Conservation (phyloP, 495 filamentous ascomycete species). For the Penicillium maclennaniae region DNA sequence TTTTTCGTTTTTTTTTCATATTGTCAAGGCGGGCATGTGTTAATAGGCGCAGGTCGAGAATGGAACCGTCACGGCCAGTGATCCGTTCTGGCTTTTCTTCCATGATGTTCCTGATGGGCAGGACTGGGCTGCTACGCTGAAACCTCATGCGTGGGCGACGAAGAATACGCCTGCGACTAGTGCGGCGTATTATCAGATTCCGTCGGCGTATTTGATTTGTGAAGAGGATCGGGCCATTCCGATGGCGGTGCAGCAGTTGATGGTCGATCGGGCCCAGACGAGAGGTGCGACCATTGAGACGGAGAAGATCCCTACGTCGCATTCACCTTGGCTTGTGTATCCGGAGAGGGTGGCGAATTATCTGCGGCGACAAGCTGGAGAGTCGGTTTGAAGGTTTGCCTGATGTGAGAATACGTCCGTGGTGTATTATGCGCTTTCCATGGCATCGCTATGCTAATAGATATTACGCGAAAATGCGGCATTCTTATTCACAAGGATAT, state of each 20-base stretch:
- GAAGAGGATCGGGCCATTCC: slow-evolving; percentile 37
- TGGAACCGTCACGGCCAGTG: slow-evolving; percentile 24
- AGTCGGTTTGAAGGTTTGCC: background rate
- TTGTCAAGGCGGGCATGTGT: background rate
- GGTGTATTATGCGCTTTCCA: background rate
- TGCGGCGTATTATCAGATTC: slow-evolving; percentile 28
- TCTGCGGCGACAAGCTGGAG: slow-evolving; percentile 19
- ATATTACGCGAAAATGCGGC: background rate
- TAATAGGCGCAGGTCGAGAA: slow-evolving; percentile 19
- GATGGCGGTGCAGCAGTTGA: slow-evolving; percentile 32
- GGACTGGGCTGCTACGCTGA: slow-evolving; percentile 28
- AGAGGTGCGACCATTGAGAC: slow-evolving; percentile 28
- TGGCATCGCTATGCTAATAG: background rate
- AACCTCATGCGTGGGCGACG: slow-evolving; percentile 32
- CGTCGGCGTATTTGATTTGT: slow-evolving; percentile 32
- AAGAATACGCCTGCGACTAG: slow-evolving; percentile 30
- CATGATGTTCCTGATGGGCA: slow-evolving; percentile 37
- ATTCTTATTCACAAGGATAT: background rate
- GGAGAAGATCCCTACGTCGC: slow-evolving; percentile 28
- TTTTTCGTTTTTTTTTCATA: background rate
- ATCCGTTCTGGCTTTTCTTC: slow-evolving; percentile 32
- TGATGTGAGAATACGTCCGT: background rate
- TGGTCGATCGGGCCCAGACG: slow-evolving; percentile 32
- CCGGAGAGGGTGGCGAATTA: slow-evolving; percentile 22
- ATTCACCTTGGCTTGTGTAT: slow-evolving; percentile 33